Base-by-base conservation (phyloP, 371 early-diverging fungal species). In the Mortierella sp. region DNA sequence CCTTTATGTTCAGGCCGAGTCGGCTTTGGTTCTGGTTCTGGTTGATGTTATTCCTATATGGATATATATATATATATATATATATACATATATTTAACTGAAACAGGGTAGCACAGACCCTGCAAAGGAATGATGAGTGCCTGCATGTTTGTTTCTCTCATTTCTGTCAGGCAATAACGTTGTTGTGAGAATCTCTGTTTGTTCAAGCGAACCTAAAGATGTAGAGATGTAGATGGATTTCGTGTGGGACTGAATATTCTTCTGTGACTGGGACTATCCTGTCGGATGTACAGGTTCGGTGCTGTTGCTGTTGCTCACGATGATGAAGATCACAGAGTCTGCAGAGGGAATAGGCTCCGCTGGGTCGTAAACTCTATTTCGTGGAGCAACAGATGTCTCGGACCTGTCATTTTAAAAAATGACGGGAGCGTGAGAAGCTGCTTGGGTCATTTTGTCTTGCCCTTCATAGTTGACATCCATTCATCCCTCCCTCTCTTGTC, bases 311-410 rank as follows among this genome's bases (percentile, higher is more conserved):
- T 28, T 50, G 66, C 22, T n/a, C 36, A 57, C 10, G 22, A 5
- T 16, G 41, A 28, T n/a, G n/a, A n/a, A n/a, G n/a, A n/a, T n/a
- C n/a, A n/a, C 0, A 73, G 77, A 5, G 52, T 69, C 16, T 58
- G 66, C 21, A n/a, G 68, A 66, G 11, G 77, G 77, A 19, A n/a
- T 58, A n/a, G 77, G 73, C 38, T 68, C 69, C 32, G 72, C 77
- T n/a, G 77, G 73, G 21, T 60, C 45, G 13, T 72, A 50, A 7
- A 57, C 65, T 43, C 43, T 13, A 48, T 22, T 57, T 24, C 21
- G n/a, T 9, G 58, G 10, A 28, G 58, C 6, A 28, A 19, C 13
- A 58, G 24, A 28, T 28, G 58, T 11, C 21, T 28, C 40, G 40
- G 60, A 19, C 4, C 4, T 45, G 11, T 11, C 15, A 11, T 45